Base-by-base conservation (phyloP, 257 asterid species). In the Jacaranda copaia region DNA sequence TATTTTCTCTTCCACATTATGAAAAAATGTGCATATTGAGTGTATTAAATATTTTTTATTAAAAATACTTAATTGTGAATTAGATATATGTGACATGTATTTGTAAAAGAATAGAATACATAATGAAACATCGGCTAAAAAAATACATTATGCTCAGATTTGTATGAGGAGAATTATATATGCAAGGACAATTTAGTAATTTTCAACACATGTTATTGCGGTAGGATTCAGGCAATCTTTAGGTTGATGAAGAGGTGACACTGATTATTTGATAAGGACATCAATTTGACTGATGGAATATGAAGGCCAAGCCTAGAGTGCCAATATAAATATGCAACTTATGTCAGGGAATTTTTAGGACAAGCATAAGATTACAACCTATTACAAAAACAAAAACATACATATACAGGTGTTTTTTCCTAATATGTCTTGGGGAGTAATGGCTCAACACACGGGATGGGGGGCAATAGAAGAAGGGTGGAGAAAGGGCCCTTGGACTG, bases 401-500 rank as follows among this genome's bases (percentile, higher is more conserved):
- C 4, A 70, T 8, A 43, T 10, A 40, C 6, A 39, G 32, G 32
- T 43, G 13, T 39, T 63, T 10, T 6, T 68, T 58, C 70, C 11
- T 15, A 2, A 5, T 76, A 85, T 85, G 91, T 75, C 89, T 84
- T 85, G 79, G 81, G 85, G 78, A 57, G 72, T 81, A 48, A 85
- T 83, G 88, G 87, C 84, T 58, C 84, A 86, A 16, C 80, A 83
- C 6, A 58, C 83, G 85, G 91, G 80, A 40, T 88, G 93, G 93
- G 93, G 88, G 51, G 76, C 73, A 71, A 67, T 74, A 0, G 92
- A 84, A 63, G 93, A 93, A 60, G 96, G 84, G 18, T 93, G 97
- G 97, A 88, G 96, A 75, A 93, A 93, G 78, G 98, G 97, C 35
- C 98, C 98, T 36, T 93, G 98, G 98, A 93, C 97, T 59, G 76